A percentile compares a stretch with the other conserved stretches of the same genome.
Evolutionary conservation across 2,329 filamentous ascomycete genomes (phyloP).

Genomic region (Ilyonectria robusta): DNA sequence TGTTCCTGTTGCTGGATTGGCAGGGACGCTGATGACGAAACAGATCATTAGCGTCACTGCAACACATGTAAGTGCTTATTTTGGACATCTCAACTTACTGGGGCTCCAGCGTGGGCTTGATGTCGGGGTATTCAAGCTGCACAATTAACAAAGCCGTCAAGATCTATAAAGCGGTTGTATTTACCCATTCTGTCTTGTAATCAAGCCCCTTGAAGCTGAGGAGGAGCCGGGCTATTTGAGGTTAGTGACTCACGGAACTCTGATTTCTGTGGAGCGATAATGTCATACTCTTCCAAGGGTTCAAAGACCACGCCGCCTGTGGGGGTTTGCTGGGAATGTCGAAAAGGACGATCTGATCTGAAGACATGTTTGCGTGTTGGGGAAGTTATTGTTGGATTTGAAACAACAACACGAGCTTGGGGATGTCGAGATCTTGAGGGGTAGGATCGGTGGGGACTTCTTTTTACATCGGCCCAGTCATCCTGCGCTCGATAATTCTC

Average conservation of each 20-base stretch:
- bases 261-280: constrained; percentile 21
- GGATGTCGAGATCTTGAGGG: background rate
- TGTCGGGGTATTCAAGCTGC: constrained; percentile 75
- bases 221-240: constrained; percentile 69
- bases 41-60: background rate
- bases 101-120: constrained; percentile 68
- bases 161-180: background rate
- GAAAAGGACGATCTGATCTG: constrained; percentile 66
- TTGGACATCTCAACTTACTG: constrained; percentile 57
- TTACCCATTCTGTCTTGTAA: constrained; percentile 77
- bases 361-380: constrained; percentile 45
- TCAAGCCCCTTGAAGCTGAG: constrained; percentile 78
- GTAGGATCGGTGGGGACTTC: background rate
- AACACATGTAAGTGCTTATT: background rate
- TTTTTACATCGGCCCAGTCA: background rate
- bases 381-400: too few species aligned
- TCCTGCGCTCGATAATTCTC: background rate
- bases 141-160: background rate
- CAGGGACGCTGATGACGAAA: constrained; percentile 29
- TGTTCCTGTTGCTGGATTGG: constrained; percentile 41
- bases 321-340: constrained; percentile 71
- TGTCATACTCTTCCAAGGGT: constrained; percentile 77
- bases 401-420: background rate
- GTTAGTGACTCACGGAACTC: constrained; percentile 18
- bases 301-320: constrained; percentile 72